A percentile compares a stretch with the other conserved stretches of the same genome.
Conservation (phyloP, 1,284 basidiomycete genomes). For the Ceratobasidium sp. region DNA sequence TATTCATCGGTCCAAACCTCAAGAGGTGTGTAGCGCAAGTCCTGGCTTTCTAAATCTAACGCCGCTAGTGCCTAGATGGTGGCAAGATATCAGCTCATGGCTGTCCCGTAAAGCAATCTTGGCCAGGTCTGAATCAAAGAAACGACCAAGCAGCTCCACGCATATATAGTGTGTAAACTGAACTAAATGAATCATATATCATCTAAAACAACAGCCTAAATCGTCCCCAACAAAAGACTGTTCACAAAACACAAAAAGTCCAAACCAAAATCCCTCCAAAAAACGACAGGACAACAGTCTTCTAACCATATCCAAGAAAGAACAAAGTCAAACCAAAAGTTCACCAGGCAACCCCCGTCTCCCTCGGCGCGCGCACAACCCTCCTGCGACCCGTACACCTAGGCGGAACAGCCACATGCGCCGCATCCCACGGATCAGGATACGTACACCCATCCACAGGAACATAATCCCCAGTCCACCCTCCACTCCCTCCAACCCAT, state of each 20-base stretch:
- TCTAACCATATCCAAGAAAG: not conserved
- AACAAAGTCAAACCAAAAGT: not conserved
- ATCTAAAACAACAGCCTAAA: conserved; percentile 19
- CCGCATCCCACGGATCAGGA: conserved; percentile 71
- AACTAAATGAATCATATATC: conserved; percentile 6
- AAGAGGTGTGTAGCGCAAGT: not conserved
- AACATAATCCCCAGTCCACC: conserved; percentile 56
- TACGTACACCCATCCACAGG: conserved; percentile 73
- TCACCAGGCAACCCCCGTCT: conserved; percentile 11
- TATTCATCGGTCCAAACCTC: conserved; percentile 47
- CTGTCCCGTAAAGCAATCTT: conserved; percentile 57
- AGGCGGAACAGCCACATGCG: conserved; percentile 61
- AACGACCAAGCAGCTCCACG: too few species aligned
- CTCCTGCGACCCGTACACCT: conserved; percentile 31
- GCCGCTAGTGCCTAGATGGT: conserved; percentile 52
- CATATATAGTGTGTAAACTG: conserved; percentile 1
- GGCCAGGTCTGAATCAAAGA: not conserved
- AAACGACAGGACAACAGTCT: conserved; percentile 20
- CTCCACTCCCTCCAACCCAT: conserved; percentile 69
- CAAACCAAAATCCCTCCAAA: not conserved
- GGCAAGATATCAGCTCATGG: conserved; percentile 57
- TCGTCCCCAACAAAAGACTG: conserved; percentile 15
- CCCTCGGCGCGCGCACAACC: conserved; percentile 30
- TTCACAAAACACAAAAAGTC: not conserved
- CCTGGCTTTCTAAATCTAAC: not conserved